phyloP scores from a whole-genome alignment of 768 basidiomycete species.

The Collybia nuda region DNA sequence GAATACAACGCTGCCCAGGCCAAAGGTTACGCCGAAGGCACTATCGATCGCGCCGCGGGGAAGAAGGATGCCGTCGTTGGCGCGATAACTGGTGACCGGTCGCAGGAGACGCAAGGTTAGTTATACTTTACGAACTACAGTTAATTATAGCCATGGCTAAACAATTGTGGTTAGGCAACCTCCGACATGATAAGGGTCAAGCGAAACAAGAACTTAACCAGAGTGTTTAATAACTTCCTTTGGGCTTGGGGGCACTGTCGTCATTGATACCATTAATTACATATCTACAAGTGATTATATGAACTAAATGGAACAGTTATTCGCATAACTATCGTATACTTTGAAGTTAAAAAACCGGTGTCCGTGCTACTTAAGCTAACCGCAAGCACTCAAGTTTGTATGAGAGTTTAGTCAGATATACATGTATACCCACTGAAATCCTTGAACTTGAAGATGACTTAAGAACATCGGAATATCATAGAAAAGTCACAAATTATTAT shows the following conservation, averaged over 20 bases:
- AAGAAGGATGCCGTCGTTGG: slow-evolving; percentile 49
- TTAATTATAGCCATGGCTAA: neutral
- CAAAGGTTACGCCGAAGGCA: slow-evolving; percentile 47
- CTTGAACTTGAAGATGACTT: too few species aligned
- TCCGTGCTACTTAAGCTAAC: too few species aligned
- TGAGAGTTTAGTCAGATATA: too few species aligned
- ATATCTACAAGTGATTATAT: neutral
- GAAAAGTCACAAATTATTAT: too few species aligned
- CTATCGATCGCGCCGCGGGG: slow-evolving; percentile 39
- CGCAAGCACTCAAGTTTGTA: too few species aligned
- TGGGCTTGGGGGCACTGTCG: neutral
- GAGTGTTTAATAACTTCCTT: slow-evolving; percentile 1
- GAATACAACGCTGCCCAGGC: slow-evolving; percentile 43
- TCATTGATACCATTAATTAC: neutral
- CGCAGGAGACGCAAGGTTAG: slow-evolving; percentile 39
- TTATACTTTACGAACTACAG: neutral
- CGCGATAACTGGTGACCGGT: slow-evolving; percentile 46
- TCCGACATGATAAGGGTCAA: slow-evolving; percentile 52
- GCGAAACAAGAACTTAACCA: slow-evolving; percentile 55
- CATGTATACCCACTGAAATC: too few species aligned
- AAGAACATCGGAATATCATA: too few species aligned
- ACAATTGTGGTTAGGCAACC: slow-evolving; percentile 40
- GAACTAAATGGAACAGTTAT: neutral
- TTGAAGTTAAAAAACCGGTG: too few species aligned
- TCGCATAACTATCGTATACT: too few species aligned